A percentile compares a stretch with the other conserved stretches of the same genome.
These are phyloP conservation scores for Moricandia arvensis DNA, from an alignment of 345 rosid genomes.

Conservation along the genomic window DNA sequence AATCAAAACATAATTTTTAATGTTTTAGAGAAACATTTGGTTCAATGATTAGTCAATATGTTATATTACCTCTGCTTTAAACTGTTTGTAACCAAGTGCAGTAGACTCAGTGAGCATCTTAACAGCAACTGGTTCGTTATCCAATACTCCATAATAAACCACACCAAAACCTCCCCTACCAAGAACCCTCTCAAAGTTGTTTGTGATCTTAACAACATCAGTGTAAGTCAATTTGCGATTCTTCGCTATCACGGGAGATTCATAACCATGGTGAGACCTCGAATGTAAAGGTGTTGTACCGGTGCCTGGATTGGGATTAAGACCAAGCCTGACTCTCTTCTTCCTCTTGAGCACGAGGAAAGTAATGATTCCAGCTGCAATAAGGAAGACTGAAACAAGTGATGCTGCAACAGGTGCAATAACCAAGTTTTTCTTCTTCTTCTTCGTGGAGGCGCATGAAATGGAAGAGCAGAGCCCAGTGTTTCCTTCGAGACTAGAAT, in stretches of 20 bases:
- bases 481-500: constrained; percentile 46
- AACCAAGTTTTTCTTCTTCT: constrained; percentile 34
- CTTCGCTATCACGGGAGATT: constrained; percentile 32
- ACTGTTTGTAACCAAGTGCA: constrained; percentile 42
- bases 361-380: constrained; percentile 19
- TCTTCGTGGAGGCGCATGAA: constrained; percentile 33
- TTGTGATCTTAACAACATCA: constrained; percentile 44
- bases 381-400: constrained; percentile 28
- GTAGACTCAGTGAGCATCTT: constrained; percentile 41
- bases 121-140: constrained; percentile 43
- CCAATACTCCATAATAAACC: constrained; percentile 41
- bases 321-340: constrained; percentile 22
- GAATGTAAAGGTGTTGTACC: constrained; percentile 38
- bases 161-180: constrained; percentile 57
- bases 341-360: constrained; percentile 29
- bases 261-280: constrained; percentile 27
- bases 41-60: background rate
- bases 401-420: constrained; percentile 23
- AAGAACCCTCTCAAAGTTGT: constrained; percentile 41
- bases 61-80: constrained; percentile 33
- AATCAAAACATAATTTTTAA: background rate
- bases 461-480: constrained; percentile 38
- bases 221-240: constrained; percentile 33
- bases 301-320: constrained; percentile 12
- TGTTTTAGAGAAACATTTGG: background rate